Conservation (phyloP, 352 stramenopile species). For the Phytopythium aichiense region DNA sequence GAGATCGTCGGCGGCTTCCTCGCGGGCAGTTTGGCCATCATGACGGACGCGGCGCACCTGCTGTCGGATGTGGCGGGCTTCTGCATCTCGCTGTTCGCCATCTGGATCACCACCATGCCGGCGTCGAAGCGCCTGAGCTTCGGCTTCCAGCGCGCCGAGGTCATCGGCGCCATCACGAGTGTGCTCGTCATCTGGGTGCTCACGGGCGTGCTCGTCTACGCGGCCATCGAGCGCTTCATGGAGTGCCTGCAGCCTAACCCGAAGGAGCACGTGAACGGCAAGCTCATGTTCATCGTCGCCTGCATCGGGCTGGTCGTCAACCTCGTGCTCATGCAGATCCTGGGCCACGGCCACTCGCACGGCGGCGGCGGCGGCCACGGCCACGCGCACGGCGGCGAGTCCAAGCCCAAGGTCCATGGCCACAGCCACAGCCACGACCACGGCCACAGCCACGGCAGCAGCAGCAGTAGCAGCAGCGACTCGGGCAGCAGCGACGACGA, state of each 20-base stretch:
- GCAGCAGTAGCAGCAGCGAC: slow-evolving; percentile 13
- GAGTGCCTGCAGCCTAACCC: slow-evolving; percentile 74
- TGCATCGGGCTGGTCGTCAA: slow-evolving; percentile 96
- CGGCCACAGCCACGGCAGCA: slow-evolving; percentile 12
- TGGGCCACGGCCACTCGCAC: slow-evolving; percentile 80
- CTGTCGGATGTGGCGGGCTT: slow-evolving; percentile 72
- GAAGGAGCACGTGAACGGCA: slow-evolving; percentile 90
- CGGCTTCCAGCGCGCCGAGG: slow-evolving; percentile 93
- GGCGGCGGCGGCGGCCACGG: slow-evolving; percentile 24
- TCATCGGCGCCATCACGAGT: slow-evolving; percentile 92
- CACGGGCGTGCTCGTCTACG: slow-evolving; percentile 91
- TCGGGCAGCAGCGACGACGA: slow-evolving; percentile 16
- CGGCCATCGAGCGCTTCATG: slow-evolving; percentile 88
- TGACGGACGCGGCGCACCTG: slow-evolving; percentile 85
- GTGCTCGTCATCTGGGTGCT: slow-evolving; percentile 94
- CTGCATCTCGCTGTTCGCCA: slow-evolving; percentile 72
- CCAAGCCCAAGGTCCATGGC: slow-evolving; percentile 13
- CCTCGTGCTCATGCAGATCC: slow-evolving; percentile 92
- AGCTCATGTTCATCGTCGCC: slow-evolving; percentile 96
- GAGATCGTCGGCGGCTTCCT: slow-evolving; percentile 95
- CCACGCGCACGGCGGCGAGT: slow-evolving; percentile 21
- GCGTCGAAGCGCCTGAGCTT: slow-evolving; percentile 87
- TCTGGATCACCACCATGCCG: slow-evolving; percentile 64
- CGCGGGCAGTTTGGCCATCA: slow-evolving; percentile 92
- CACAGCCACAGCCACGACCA: slow-evolving; percentile 33